Conservation (phyloP, 495 filamentous ascomycete species). For the Chaetomidium leptoderma region DNA sequence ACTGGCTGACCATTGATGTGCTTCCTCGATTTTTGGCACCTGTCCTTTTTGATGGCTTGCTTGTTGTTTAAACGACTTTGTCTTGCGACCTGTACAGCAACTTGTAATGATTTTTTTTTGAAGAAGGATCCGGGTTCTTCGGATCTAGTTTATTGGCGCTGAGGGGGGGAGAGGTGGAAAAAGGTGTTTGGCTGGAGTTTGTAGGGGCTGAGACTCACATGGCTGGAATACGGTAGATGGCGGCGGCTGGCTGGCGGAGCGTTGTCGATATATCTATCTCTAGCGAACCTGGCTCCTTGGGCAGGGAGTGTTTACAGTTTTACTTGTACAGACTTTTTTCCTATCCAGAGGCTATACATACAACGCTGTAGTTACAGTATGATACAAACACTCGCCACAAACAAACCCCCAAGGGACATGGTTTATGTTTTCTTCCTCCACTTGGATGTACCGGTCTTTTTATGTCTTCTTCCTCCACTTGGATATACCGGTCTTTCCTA, state of each 20-base stretch:
- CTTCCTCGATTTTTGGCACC: background rate
- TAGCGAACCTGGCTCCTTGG: constrained; percentile 1
- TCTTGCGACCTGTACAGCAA: background rate
- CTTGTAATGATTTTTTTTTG: background rate
- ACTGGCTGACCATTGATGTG: constrained; percentile 38
- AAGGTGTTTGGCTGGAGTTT: constrained; percentile 10
- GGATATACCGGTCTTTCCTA: too few species aligned
- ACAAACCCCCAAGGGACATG: background rate
- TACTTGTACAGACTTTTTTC: constrained; percentile 1
- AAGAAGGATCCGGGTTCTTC: background rate
- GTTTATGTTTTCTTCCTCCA: background rate
- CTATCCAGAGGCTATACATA: constrained; percentile 1
- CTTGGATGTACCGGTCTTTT: too few species aligned
- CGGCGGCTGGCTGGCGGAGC: background rate
- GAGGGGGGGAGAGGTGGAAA: background rate
- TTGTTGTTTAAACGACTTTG: constrained; percentile 10
- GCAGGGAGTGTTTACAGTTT: background rate
- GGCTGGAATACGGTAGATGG: background rate
- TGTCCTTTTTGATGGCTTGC: background rate
- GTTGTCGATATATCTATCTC: background rate
- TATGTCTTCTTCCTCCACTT: too few species aligned
- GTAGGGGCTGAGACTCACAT: background rate
- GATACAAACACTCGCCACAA: background rate
- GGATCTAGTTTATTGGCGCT: background rate
- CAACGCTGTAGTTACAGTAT: background rate